Conservation (phyloP, 208 protist species). For the Trypanosoma vivax region DNA sequence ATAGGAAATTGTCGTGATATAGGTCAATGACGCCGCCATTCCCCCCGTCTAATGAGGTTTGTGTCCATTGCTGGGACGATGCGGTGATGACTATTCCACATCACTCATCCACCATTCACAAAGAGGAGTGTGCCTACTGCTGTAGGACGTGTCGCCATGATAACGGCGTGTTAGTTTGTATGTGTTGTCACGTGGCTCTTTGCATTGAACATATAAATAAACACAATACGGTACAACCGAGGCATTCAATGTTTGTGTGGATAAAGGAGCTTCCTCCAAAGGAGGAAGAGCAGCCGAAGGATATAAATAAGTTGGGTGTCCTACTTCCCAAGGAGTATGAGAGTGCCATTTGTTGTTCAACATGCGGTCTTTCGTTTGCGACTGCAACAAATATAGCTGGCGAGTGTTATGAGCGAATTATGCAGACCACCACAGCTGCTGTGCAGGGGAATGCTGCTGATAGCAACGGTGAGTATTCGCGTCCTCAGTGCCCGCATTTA, state of each 20-base stretch:
- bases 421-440: slow-evolving; percentile 51
- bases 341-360: slow-evolving; percentile 53
- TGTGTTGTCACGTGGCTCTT: slow-evolving; percentile 69
- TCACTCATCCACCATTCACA: slow-evolving; percentile 41
- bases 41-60: slow-evolving; percentile 40
- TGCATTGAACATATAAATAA: slow-evolving; percentile 72
- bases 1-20: too few species aligned
- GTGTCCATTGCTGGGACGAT: slow-evolving; percentile 79
- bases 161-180: slow-evolving; percentile 74
- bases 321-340: slow-evolving; percentile 59
- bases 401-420: slow-evolving; percentile 45
- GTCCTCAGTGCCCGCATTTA: slow-evolving; percentile 69
- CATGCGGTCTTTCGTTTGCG: slow-evolving; percentile 36
- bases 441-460: slow-evolving; percentile 29
- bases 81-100: slow-evolving; percentile 28
- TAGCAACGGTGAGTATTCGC: slow-evolving; percentile 20
- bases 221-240: slow-evolving; percentile 35
- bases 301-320: slow-evolving; percentile 65
- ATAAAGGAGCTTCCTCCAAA: slow-evolving; percentile 61
- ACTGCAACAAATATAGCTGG: slow-evolving; percentile 38
- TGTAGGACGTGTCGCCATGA: slow-evolving; percentile 53
- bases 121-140: slow-evolving; percentile 88
- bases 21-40: slow-evolving; percentile 24
- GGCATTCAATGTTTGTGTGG: slow-evolving; percentile 67
- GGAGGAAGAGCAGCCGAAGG: slow-evolving; percentile 27